Base-by-base conservation (phyloP, 441 rosid species). In the Euphorbia celastroides region DNA sequence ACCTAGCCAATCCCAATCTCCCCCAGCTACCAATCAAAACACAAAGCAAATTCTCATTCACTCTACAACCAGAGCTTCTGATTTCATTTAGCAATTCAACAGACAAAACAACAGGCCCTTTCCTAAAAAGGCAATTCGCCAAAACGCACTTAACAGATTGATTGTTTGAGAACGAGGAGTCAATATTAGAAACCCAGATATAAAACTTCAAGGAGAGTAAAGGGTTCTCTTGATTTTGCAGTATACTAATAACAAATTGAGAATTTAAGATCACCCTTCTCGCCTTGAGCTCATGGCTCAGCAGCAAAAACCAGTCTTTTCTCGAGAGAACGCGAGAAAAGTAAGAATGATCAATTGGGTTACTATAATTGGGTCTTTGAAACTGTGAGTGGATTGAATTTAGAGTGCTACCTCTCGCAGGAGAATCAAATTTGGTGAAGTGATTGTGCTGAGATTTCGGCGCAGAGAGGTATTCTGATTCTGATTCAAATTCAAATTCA, bases 11-110 rank as follows among this genome's bases (percentile, higher is more conserved):
- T 42, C 97, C 98, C 70, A 88, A 75, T 67, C 80, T 88, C 5
- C 98, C 98, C 98, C 98, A 93, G 70, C 92, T 86, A 54, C 92
- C 86, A 64, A 93, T 80, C 82, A 90, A 73, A 82, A 86, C 60
- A 59, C 91, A 83, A 64, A 93, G 77, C 82, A 90, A 78, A 23
- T 88, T 88, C 13, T 88, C 98, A 28, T 62, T 79, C 11, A 90
- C 75, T 46, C 68, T 57, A 70, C 61, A 82, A 42, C 94, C 92
- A 0, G 94, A 87, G 52, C 75, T 72, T 58, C 78, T 68, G 68
- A 93, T 72, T 72, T 90, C 94, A 64, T 69, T 68, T 41, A 93
- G 81, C 76, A 90, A 58, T 64, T 90, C 93, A 79, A 67, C 70
- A 30, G 97, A 88, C 44, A 93, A 71, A 57, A 93, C 72, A 41